A percentile compares a stretch with the other conserved stretches of the same genome.
Conservation (phyloP, 768 basidiomycete genomes). For the Amanita molliuscula region DNA sequence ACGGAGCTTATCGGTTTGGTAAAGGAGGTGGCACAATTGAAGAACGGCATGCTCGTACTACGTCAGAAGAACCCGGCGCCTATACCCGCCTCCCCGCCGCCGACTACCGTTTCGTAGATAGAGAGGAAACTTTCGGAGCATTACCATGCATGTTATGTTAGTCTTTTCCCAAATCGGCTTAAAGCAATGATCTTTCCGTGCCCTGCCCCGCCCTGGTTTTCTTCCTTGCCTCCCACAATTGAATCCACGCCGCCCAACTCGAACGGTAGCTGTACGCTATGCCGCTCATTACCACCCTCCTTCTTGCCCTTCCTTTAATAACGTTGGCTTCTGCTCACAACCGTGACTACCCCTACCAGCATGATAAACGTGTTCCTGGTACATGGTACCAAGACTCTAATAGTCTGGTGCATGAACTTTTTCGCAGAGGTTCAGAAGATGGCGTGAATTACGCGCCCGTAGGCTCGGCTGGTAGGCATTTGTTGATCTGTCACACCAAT, state of each 20-base stretch:
- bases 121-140: neutral
- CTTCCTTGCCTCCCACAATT: neutral
- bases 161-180: neutral
- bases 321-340: slow-evolving; percentile 12
- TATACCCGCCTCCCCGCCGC: slow-evolving; percentile 19
- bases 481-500: neutral
- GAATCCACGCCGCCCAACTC: neutral
- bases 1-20: slow-evolving; percentile 67
- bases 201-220: neutral
- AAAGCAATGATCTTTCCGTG: neutral
- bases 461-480: slow-evolving; percentile 45
- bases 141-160: neutral
- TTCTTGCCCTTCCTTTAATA: slow-evolving; percentile 9
- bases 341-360: slow-evolving; percentile 19
- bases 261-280: slow-evolving; percentile 9
- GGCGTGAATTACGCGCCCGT: slow-evolving; percentile 40
- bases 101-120: neutral
- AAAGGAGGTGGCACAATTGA: slow-evolving; percentile 68
- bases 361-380: slow-evolving; percentile 21
- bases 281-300: slow-evolving; percentile 13
- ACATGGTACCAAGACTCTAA: slow-evolving; percentile 54
- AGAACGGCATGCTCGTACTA: slow-evolving; percentile 52
- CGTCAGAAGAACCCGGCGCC: slow-evolving; percentile 31
- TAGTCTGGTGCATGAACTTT: slow-evolving; percentile 54
- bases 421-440: slow-evolving; percentile 44